Evolutionary conservation across 73 alveolate species (phyloP).

Genomic region (Paramecium octaurelia): DNA sequence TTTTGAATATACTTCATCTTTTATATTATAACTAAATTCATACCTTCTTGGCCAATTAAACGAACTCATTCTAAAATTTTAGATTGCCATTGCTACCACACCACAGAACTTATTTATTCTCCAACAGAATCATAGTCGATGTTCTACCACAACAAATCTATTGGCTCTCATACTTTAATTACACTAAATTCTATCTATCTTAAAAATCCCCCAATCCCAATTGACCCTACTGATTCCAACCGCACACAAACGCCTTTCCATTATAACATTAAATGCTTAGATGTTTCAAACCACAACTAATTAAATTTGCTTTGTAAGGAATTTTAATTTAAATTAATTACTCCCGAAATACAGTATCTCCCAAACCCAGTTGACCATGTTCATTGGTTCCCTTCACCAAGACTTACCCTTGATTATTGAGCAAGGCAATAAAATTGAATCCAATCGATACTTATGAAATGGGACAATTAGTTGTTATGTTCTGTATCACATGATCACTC

Average conservation of each 20-base stretch:
- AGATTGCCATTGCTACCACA: conserved; percentile 4
- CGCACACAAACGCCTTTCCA: not conserved
- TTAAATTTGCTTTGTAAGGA: not conserved
- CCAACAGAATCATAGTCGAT: not conserved
- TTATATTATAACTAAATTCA: not conserved
- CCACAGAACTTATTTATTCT: not conserved
- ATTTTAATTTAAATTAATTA: not conserved
- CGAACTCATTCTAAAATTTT: not conserved
- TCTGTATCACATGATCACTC: not conserved
- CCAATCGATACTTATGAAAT: not conserved
- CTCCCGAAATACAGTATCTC: not conserved
- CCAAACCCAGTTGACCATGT: conserved; percentile 17
- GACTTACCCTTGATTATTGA: not conserved
- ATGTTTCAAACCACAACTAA: conserved; percentile 28
- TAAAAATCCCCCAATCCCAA: conserved; percentile 12
- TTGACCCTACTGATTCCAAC: conserved; percentile 8
- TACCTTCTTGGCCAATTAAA: not conserved
- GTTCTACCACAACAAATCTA: conserved; percentile 1
- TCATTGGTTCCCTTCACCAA: not conserved
- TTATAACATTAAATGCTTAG: not conserved
- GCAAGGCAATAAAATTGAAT: not conserved
- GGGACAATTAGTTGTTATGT: not conserved
- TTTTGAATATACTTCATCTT: not conserved
- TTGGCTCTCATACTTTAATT: not conserved
- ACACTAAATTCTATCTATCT: not conserved